Evolutionary conservation across 2,329 filamentous ascomycete species (phyloP), one percentile per base, ranked within the genome.

Genomic region (Fonsecaea nubica): DNA sequence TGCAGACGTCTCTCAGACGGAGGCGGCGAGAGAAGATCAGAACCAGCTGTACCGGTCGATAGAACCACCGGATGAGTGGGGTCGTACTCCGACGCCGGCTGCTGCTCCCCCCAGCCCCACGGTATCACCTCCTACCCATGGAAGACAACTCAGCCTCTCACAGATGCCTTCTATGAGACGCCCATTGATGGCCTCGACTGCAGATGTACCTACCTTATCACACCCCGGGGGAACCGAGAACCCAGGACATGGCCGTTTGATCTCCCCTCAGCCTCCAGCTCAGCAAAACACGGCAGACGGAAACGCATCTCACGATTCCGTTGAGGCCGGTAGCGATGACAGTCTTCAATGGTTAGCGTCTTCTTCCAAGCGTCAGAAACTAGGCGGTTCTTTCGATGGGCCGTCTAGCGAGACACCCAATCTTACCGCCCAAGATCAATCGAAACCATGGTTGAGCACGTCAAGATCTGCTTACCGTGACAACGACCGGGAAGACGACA

Each of bases 1-100:
- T 33, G 83, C 84, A 71, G 83, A 84, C 63, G 89, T 86, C 12
- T 86, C 89, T 68, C 77, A 79, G 64, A 79, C 84, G 77, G 78
- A 77, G 69, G 64, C 73, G 69, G 62, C 76, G 70, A 64, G 75
- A 32, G 57, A 66, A 4, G 65, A 59, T 71, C 62, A 73, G 71
- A 71, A 64, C 66, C 72, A 74, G 71, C 54, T 25, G 21, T n/a
- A 9, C 45, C n/a, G 25, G 32, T 18, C n/a, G 40, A 33, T 8
- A 33, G 35, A 4, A 18, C 7, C 36, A 30, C 32, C 25, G 32
- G 48, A 32, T 53, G 42, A 61, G n/a, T 38, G 35, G 45, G 32
- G 18, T 21, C 45, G 21, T 10, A 12, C 21, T 50, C 45, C 45
- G 25, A 50, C 45, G 21, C 45, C 45, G 9, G 21, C 45, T 3